Evolutionary conservation across 2,329 filamentous ascomycete species (phyloP), one percentile per base, ranked within the genome.

Genomic region (Huntiella abstrusa): DNA sequence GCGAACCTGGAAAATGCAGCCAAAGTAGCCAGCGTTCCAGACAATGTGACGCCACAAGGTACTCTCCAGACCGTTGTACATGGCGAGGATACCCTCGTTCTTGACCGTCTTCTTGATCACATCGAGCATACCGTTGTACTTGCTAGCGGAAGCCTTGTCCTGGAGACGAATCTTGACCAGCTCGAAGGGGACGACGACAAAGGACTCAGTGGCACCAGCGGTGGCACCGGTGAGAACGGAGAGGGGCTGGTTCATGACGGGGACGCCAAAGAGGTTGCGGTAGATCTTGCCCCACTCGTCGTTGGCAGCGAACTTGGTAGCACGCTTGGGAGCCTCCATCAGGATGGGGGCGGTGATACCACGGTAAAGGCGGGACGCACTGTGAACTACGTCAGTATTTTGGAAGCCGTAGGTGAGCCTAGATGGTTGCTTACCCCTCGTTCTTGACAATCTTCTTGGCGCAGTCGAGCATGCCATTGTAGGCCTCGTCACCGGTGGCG

Each of bases 291-390:
- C 91, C 91, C 91, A 98, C 62, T 88, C 84, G 62, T 98, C 91
- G 66, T 98, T 98, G 65, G 91, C 91, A 41, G 91, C 88, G 65
- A 98, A 98, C 65, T 98, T 98, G 68, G 85, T 96, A 38, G 88
- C 88, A 66, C 86, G 77, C 75, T 94, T 94, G 57, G 68, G 64
- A 51, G 87, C 87, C 65, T 96, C 88, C 88, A 98, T 98, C 54
- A 96, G 73, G 59, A 98, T 96, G 43, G 91, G 91, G 19, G 91
- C 88, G 39, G 75, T 78, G 63, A 98, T 98, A 59, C 91, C 91
- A 55, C 91, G 85, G 70, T 98, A 98, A 51, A 98, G 72, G 54
- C 88, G 78, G 52, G 84, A 91, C 64, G 83, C 78, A 51, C 84
- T 91, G 11, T 16, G 19, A 11, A 28, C 4, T 33, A 19, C 22